Evolutionary conservation across 371 early-diverging fungal species (phyloP).

Genomic region (Mortierella sp.): DNA sequence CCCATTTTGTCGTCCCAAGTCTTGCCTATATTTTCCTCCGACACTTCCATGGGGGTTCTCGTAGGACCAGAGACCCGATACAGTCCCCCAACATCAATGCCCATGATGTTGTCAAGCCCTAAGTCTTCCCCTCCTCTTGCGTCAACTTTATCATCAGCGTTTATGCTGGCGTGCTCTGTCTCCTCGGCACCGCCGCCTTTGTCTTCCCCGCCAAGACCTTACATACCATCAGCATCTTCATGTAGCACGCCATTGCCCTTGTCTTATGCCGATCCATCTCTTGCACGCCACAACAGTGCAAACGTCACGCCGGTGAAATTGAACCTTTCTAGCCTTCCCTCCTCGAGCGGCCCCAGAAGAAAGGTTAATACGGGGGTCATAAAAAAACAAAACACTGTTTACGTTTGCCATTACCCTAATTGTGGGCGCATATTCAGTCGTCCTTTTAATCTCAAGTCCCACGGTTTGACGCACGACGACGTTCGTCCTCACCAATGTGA

Average conservation of each 20-base stretch:
- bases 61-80: neutral
- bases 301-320: neutral
- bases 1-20: neutral
- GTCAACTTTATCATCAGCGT: neutral
- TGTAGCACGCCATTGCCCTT: neutral
- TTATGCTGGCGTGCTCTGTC: neutral
- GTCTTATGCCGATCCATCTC: neutral
- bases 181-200: neutral
- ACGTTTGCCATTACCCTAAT: slow-evolving; percentile 21
- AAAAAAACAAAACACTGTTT: slow-evolving; percentile 18
- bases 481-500: slow-evolving; percentile 23
- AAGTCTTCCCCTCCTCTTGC: neutral
- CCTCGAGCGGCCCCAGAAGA: neutral
- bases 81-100: neutral
- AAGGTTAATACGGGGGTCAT: neutral
- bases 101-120: neutral
- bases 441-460: slow-evolving; percentile 43
- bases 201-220: neutral
- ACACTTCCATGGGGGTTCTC: neutral
- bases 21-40: neutral
- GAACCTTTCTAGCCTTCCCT: neutral
- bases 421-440: slow-evolving; percentile 35
- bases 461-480: slow-evolving; percentile 27
- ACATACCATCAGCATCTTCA: neutral
- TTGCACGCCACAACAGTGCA: neutral